Evolutionary conservation across 805 yeast species (phyloP).

Genomic region (Teunomyces aglyptinius): DNA sequence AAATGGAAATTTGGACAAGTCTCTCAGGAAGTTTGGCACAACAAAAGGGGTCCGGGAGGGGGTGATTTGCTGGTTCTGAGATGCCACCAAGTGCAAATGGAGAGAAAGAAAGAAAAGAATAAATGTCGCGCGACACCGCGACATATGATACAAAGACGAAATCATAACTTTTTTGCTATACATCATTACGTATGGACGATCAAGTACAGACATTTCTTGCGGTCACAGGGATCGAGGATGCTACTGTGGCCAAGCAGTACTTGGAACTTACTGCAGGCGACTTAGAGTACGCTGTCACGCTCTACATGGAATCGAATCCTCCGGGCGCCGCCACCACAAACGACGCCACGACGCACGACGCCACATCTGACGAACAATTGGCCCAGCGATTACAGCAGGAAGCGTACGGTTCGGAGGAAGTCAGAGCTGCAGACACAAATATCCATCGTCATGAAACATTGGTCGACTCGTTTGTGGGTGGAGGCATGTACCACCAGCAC

Average conservation of each 20-base stretch:
- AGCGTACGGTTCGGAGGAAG: conserved; percentile 42
- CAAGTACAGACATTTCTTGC: conserved; percentile 73
- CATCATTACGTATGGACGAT: no score
- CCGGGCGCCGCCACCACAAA: conserved; percentile 14
- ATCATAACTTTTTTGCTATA: no score
- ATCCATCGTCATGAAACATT: conserved; percentile 76
- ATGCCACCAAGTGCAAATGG: neutral
- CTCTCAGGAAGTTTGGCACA: neutral
- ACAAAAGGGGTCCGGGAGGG: neutral
- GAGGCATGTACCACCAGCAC: conserved; percentile 1
- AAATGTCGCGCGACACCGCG: conserved; percentile 1
- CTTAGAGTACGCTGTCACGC: conserved; percentile 78
- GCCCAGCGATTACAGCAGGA: conserved; percentile 66
- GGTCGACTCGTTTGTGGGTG: conserved; percentile 41
- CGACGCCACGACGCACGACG: conserved; percentile 40
- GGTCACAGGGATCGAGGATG: conserved; percentile 73
- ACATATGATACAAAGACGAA: neutral
- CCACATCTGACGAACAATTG: conserved; percentile 26
- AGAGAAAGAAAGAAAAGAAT: neutral
- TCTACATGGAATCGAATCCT: conserved; percentile 64
- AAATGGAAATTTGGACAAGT: neutral
- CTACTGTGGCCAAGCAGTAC: conserved; percentile 67
- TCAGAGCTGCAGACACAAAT: conserved; percentile 66
- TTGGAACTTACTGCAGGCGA: conserved; percentile 75
- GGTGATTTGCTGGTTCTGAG: neutral